Percentiles rank a stretch among this genome's conserved stretches.
These are phyloP conservation scores for Hibiscus syriacus DNA, from an alignment of 345 rosid species.

Conservation along the genomic window DNA sequence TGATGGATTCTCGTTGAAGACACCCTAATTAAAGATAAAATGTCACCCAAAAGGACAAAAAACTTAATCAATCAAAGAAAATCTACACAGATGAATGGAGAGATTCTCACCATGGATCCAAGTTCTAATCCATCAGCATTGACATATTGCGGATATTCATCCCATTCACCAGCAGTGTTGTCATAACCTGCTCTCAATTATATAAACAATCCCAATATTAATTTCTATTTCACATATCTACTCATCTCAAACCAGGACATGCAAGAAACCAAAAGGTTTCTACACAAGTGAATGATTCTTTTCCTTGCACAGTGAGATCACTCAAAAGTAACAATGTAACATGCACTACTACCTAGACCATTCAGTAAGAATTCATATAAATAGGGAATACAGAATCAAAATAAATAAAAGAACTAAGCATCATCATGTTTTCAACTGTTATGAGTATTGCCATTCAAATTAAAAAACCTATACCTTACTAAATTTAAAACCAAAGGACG, in stretches of 20 bases:
- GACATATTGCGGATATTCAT: slow-evolving; percentile 56
- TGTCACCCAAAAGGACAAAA: slow-evolving; percentile 4
- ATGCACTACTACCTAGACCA: not conserved
- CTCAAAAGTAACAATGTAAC: slow-evolving; percentile 3
- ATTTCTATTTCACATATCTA: slow-evolving; percentile 2
- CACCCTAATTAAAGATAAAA: slow-evolving; percentile 38
- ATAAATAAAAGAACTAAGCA: not conserved
- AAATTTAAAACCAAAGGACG: slow-evolving; percentile 3
- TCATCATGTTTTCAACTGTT: not conserved
- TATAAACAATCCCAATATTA: slow-evolving; percentile 5
- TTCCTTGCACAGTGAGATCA: not conserved
- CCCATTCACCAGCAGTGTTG: slow-evolving; percentile 61
- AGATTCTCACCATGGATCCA: slow-evolving; percentile 59
- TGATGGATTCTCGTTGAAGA: slow-evolving; percentile 71
- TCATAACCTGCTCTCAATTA: slow-evolving; percentile 52
- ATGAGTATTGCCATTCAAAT: not conserved
- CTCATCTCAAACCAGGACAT: not conserved
- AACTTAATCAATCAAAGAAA: not conserved
- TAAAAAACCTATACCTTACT: not conserved
- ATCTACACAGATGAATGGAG: slow-evolving; percentile 12
- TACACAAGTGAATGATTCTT: not conserved
- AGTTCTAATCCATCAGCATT: slow-evolving; percentile 68
- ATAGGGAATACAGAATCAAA: not conserved
- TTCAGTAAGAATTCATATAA: not conserved
- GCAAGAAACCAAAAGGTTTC: not conserved